phyloP scores from a whole-genome alignment of 441 rosid species.

The Kokia cookei region DNA sequence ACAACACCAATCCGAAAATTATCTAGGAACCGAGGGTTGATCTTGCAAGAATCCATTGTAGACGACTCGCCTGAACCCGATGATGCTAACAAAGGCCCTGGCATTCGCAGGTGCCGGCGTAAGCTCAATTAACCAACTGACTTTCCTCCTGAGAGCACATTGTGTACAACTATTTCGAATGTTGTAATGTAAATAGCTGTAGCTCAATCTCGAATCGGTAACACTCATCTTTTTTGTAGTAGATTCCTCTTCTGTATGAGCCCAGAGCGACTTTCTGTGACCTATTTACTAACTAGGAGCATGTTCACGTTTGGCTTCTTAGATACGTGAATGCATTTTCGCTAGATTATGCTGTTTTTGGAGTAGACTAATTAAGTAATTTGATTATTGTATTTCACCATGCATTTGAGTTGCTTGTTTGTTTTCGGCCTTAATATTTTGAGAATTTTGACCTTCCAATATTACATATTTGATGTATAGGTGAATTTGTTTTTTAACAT shows the following conservation, averaged over 20 bases:
- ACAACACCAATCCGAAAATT: constrained; percentile 43
- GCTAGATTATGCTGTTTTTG: not conserved
- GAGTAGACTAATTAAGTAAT: not conserved
- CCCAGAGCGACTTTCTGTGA: not conserved
- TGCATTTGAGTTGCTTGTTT: not conserved
- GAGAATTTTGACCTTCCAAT: not conserved
- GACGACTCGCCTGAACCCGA: constrained; percentile 33
- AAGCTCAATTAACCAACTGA: constrained; percentile 22
- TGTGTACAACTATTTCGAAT: not conserved
- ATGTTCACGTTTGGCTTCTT: not conserved
- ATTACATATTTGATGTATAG: not conserved
- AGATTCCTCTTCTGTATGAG: not conserved
- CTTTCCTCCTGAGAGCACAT: not conserved
- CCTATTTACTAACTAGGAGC: not conserved
- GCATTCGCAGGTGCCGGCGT: constrained; percentile 30
- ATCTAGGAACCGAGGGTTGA: constrained; percentile 41
- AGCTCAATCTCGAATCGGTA: not conserved
- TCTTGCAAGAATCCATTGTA: constrained; percentile 36
- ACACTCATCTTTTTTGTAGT: not conserved
- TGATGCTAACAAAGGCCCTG: constrained; percentile 11
- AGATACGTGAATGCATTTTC: not conserved
- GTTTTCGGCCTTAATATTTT: not conserved
- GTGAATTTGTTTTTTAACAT: not conserved
- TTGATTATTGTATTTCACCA: not conserved
- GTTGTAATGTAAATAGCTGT: not conserved